These are phyloP conservation scores for Brassica rapa DNA, from an alignment of 345 rosid genomes.

Conservation along the genomic window DNA sequence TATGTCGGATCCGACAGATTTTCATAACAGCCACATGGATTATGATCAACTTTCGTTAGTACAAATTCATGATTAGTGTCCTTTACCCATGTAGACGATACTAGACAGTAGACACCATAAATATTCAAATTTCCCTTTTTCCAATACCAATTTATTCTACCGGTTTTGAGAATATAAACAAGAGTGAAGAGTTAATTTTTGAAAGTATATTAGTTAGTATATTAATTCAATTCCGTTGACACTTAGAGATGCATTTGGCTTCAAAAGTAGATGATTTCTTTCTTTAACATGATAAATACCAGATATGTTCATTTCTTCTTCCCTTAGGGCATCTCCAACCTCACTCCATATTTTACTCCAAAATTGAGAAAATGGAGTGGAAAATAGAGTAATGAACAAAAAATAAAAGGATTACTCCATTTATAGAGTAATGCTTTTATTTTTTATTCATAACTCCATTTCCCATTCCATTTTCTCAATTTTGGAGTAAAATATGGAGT, in stretches of 20 bases:
- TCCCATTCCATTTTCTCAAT: no score
- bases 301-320: background rate
- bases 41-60: constrained; percentile 4
- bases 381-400: no score
- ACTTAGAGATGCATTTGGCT: background rate
- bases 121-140: background rate
- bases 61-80: background rate
- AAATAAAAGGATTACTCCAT: no score
- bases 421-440: no score
- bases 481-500: no score
- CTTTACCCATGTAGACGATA: background rate
- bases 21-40: constrained; percentile 8
- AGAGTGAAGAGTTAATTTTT: background rate
- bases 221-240: constrained; percentile 29
- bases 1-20: background rate
- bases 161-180: constrained; percentile 1
- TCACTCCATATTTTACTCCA: no score
- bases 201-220: constrained; percentile 10
- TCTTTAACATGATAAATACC: background rate
- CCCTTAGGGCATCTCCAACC: no score
- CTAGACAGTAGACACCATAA: constrained; percentile 6
- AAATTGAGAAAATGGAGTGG: no score
- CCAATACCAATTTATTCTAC: background rate
- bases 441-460: no score
- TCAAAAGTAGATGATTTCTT: background rate